These are phyloP conservation scores for Phytophthora megakarya DNA, from an alignment of 352 stramenopile species.

Conservation along the genomic window DNA sequence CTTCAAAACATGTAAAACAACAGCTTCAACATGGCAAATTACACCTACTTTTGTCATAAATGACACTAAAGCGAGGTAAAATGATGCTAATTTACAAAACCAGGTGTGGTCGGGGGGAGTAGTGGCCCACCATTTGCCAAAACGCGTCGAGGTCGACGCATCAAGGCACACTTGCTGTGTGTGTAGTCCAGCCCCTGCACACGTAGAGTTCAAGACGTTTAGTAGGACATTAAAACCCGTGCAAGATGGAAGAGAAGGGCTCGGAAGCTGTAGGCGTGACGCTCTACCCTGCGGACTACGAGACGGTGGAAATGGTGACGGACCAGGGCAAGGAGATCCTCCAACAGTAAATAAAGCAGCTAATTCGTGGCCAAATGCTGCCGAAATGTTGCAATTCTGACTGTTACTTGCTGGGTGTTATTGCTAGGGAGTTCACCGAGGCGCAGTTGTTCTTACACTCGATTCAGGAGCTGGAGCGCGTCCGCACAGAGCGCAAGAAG, in stretches of 20 bases:
- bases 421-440: conserved; percentile 77
- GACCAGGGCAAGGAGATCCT: conserved; percentile 81
- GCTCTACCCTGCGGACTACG: conserved; percentile 82
- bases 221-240: conserved; percentile 9
- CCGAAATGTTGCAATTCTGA: not conserved
- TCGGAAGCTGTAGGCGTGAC: conserved; percentile 63
- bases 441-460: conserved; percentile 83
- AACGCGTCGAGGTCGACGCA: conserved; percentile 12
- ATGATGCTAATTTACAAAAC: not conserved
- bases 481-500: conserved; percentile 63
- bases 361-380: not conserved
- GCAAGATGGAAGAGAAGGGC: conserved; percentile 54
- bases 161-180: conserved; percentile 7
- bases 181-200: conserved; percentile 1
- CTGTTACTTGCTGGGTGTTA: conserved; percentile 3
- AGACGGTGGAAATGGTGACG: conserved; percentile 79
- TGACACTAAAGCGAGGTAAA: conserved; percentile 15
- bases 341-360: conserved; percentile 51
- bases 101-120: not conserved
- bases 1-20: not conserved
- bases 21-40: not conserved
- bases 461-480: conserved; percentile 80
- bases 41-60: not conserved
- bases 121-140: conserved; percentile 21
- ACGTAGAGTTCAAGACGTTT: not conserved